Conservation (phyloP, 345 rosid genomes). For the Salix udensis region DNA sequence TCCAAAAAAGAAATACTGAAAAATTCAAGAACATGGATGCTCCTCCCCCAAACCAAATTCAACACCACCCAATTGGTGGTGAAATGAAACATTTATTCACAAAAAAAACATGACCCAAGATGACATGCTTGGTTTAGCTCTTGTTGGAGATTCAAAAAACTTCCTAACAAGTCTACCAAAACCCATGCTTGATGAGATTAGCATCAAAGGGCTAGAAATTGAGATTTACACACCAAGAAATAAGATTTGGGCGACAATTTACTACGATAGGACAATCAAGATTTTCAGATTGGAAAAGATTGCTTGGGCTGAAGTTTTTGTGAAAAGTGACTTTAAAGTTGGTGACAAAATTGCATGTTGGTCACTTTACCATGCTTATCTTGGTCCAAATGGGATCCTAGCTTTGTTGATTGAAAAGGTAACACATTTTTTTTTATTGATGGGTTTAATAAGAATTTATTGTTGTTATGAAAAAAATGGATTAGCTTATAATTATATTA, state of each 20-base stretch:
- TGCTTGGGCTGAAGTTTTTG: background rate
- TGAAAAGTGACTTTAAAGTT: background rate
- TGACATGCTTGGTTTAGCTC: slow-evolving; percentile 3
- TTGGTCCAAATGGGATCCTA: background rate
- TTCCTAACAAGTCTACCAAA: background rate
- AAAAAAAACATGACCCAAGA: background rate
- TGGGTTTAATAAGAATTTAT: background rate
- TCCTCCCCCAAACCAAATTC: background rate
- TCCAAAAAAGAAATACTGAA: too few species aligned
- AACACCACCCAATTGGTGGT: background rate
- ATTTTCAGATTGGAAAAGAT: background rate
- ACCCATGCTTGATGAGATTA: background rate
- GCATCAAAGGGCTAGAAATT: slow-evolving; percentile 3
- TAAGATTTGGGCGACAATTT: background rate
- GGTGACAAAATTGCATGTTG: background rate
- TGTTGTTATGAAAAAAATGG: background rate
- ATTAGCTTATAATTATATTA: background rate
- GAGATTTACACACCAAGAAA: slow-evolving; percentile 4
- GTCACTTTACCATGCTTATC: background rate
- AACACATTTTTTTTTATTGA: background rate
- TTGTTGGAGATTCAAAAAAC: background rate
- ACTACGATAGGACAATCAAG: background rate
- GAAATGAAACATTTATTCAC: background rate
- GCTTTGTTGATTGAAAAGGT: slow-evolving; percentile 8
- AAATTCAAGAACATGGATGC: background rate